phyloP scores from a whole-genome alignment of 345 rosid species.

The Boechera divaricarpa region DNA sequence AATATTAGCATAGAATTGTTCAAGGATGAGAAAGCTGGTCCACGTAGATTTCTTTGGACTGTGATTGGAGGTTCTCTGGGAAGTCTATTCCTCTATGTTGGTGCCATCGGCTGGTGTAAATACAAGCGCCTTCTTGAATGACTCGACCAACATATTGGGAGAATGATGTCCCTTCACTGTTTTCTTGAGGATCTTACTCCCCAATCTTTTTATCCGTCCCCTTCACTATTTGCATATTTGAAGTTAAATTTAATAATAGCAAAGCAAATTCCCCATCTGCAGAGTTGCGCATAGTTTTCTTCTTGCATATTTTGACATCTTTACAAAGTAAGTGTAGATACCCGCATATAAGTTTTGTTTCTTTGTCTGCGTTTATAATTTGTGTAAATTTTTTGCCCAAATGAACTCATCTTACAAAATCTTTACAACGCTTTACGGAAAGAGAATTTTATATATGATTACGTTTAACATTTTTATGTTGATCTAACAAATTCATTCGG shows the following conservation, averaged over 20 bases:
- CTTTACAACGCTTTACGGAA: too few relatives aligned
- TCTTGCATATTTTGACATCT: neutral
- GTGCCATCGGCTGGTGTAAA: slow-evolving; percentile 88
- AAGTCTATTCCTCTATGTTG: slow-evolving; percentile 62
- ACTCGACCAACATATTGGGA: slow-evolving; percentile 4
- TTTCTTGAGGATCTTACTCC: neutral
- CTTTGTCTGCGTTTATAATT: too few relatives aligned
- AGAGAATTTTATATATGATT: too few relatives aligned
- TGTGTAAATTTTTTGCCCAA: too few relatives aligned
- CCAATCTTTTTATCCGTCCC: neutral
- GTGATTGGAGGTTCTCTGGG: slow-evolving; percentile 71
- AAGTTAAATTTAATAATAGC: neutral
- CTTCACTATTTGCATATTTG: neutral
- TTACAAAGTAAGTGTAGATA: too few relatives aligned
- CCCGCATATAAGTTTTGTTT: too few relatives aligned
- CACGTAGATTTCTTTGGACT: slow-evolving; percentile 67
- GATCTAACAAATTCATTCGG: too few relatives aligned
- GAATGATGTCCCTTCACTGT: neutral
- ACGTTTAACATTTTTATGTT: too few relatives aligned
- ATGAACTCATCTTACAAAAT: too few relatives aligned
- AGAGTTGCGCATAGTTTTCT: neutral
- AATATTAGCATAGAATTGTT: slow-evolving; percentile 69
- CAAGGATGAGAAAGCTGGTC: slow-evolving; percentile 34
- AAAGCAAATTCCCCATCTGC: neutral
- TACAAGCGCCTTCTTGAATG: slow-evolving; percentile 77